A percentile compares a stretch with the other conserved stretches of the same genome.
Conservation (phyloP, 2,329 filamentous ascomycete species). For the Chlorencoelia australis region DNA sequence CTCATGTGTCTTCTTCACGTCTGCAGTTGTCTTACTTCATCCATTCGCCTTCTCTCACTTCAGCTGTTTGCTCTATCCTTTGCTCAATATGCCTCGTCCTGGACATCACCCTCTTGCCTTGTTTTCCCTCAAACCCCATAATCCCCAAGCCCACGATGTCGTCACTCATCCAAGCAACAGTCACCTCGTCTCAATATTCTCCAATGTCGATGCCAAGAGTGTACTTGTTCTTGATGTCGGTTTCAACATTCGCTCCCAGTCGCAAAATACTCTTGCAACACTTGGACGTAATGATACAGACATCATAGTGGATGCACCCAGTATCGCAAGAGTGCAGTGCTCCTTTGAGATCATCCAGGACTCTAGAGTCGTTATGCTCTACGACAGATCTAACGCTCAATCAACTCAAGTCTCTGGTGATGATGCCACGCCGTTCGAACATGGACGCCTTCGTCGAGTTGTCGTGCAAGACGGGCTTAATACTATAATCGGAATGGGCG, state of each 20-base stretch:
- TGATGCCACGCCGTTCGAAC: constrained; percentile 4
- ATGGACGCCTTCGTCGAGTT: constrained; percentile 5
- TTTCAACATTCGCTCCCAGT: constrained; percentile 4
- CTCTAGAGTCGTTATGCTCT: constrained; percentile 5
- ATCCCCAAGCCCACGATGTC: constrained; percentile 1
- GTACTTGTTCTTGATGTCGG: constrained; percentile 2
- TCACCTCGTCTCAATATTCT: constrained; percentile 3
- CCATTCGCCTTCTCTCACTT: too few relatives aligned
- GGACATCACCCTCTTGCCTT: constrained; percentile 3
- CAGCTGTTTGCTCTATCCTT: constrained; percentile 4
- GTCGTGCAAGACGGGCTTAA: constrained; percentile 6
- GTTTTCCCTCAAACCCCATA: constrained; percentile 1
- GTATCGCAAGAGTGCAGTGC: constrained; percentile 3
- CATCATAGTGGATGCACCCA: constrained; percentile 4
- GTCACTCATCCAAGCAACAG: constrained; percentile 1
- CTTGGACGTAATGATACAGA: constrained; percentile 3
- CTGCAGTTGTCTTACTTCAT: too few relatives aligned
- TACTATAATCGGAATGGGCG: constrained; percentile 9
- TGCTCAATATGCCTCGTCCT: constrained; percentile 4
- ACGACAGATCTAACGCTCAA: constrained; percentile 2
- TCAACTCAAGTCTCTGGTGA: constrained; percentile 4
- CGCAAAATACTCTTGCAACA: constrained; percentile 1
- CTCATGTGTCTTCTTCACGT: background rate
- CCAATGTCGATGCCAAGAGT: too few relatives aligned
- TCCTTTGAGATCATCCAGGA: constrained; percentile 4